These are phyloP conservation scores for Chalciporus pseudorubinellus DNA, from an alignment of 768 basidiomycete genomes.

Conservation along the genomic window DNA sequence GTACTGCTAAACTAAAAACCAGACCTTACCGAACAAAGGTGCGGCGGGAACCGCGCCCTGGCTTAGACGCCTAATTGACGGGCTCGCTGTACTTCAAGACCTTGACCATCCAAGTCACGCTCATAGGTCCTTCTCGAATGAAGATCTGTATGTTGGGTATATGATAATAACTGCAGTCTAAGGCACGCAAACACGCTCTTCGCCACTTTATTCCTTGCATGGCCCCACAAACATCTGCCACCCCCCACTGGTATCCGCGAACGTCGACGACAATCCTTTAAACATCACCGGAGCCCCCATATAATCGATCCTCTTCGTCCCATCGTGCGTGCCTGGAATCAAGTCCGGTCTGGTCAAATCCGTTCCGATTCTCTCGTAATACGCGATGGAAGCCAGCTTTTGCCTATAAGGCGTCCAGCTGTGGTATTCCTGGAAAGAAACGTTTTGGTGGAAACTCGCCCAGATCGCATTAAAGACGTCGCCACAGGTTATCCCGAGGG, in stretches of 20 bases:
- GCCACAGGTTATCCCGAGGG: conserved; percentile 44
- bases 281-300: conserved; percentile 49
- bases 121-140: too few species aligned
- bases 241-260: conserved; percentile 43
- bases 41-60: too few species aligned
- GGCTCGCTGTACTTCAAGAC: too few species aligned
- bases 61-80: too few species aligned
- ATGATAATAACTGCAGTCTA: too few species aligned
- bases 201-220: not conserved
- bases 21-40: too few species aligned
- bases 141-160: too few species aligned
- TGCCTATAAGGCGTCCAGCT: conserved; percentile 28
- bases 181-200: too few species aligned
- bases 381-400: conserved; percentile 33
- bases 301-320: conserved; percentile 43
- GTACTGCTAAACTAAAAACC: too few species aligned
- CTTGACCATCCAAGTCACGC: too few species aligned
- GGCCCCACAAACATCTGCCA: conserved; percentile 32
- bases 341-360: conserved; percentile 28
- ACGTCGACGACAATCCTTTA: conserved; percentile 48
- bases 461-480: conserved; percentile 52
- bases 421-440: conserved; percentile 26
- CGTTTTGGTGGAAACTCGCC: conserved; percentile 39
- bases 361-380: conserved; percentile 24
- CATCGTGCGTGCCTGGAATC: conserved; percentile 18